Base-by-base conservation (phyloP, 1,139 yeast species). In the Lodderomyces margitis region DNA sequence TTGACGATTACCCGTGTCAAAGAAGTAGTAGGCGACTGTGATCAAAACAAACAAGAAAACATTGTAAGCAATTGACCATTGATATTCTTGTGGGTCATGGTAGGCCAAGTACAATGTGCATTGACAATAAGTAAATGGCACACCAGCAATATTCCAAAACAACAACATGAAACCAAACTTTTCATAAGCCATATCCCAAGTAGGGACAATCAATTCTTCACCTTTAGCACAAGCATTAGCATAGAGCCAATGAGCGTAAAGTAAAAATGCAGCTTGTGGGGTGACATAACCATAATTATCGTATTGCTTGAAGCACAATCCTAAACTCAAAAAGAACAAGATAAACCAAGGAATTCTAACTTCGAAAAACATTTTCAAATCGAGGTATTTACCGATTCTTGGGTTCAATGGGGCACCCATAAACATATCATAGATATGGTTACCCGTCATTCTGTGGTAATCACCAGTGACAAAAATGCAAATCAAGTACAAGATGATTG, bases 111-210 rank as follows among this genome's bases (percentile, higher is more conserved):
- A 92, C 54, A 92, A 74, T 9, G 96, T 87, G 64, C 95, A 85
- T 62, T 89, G 96, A 66, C 96, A 88, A 71, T 92, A 92, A 38
- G 98, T 92, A 80, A 83, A 92, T 40, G 98, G 98, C 33, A 92
- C 98, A 55, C 98, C 98, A 30, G 98, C 96, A 64, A 92, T 88
- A 70, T 92, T 92, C 98, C 98, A 92, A 75, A 92, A 92, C 54
- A 91, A 81, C 53, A 92, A 80, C 97, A 92, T 89, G 72, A 94
- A 92, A 10, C 98, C 98, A 56, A 92, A 92, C 68, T 94, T 92
- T 64, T 92, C 98, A 64, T 92, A 92, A 37, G 96, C 97, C 97
- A 92, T 91, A 64, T 92, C 98, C 98, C 98, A 92, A 15, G 96
- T 85, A 50, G 98, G 96, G 46, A 91, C 96, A 62, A 92, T 91